A percentile compares a stretch with the other conserved stretches of the same genome.
phyloP scores from a whole-genome alignment of 768 basidiomycete species.

The Hericium coralloides region DNA sequence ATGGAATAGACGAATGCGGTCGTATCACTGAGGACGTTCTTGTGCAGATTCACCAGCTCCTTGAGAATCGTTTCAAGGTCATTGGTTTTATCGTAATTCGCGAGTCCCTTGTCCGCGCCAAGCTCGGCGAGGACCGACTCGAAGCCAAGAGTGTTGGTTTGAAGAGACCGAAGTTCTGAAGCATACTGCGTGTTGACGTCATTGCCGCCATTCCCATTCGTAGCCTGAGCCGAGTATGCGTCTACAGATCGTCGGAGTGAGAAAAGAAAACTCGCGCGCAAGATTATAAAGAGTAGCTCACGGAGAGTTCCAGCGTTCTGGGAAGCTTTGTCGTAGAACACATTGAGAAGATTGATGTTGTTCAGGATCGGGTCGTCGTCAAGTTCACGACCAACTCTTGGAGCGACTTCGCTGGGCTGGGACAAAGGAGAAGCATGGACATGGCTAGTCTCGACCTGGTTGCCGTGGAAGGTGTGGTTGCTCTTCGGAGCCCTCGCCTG shows the following conservation, averaged over 20 bases:
- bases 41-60: constrained; percentile 37
- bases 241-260: neutral
- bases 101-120: constrained; percentile 38
- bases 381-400: neutral
- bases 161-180: constrained; percentile 27
- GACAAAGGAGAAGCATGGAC: neutral
- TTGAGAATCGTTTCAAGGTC: constrained; percentile 42
- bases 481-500: constrained; percentile 4
- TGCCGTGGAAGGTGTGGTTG: neutral
- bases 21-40: constrained; percentile 31
- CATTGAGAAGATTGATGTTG: constrained; percentile 16
- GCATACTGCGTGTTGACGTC: constrained; percentile 27
- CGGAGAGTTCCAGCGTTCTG: constrained; percentile 19
- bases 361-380: constrained; percentile 8
- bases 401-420: neutral
- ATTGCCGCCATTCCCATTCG: constrained; percentile 5
- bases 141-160: constrained; percentile 24
- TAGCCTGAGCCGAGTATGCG: constrained; percentile 22
- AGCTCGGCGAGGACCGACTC: constrained; percentile 20
- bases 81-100: constrained; percentile 37
- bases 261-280: neutral
- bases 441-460: neutral
- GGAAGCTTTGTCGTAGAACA: constrained; percentile 15
- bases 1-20: constrained; percentile 26
- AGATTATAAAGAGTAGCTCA: constrained; percentile 8